phyloP scores from a whole-genome alignment of 2,329 filamentous ascomycete genomes.

The Colletotrichum abscissum region DNA sequence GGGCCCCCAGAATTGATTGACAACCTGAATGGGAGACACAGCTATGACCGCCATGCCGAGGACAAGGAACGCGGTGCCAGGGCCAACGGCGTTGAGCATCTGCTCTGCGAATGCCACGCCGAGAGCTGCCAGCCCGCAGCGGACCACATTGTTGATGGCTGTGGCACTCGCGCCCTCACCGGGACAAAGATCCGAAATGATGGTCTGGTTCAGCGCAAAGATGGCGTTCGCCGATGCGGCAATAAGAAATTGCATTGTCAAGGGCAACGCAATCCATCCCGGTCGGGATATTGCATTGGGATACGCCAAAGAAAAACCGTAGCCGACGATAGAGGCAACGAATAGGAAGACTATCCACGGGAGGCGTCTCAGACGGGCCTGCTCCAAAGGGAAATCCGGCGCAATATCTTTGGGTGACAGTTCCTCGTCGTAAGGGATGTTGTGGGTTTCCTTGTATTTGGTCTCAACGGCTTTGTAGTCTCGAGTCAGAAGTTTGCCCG shows the following conservation, averaged over 20 bases:
- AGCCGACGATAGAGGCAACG: slow-evolving; percentile 48
- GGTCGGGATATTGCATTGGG: slow-evolving; percentile 23
- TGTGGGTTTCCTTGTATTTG: slow-evolving; percentile 40
- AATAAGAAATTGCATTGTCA: slow-evolving; percentile 47
- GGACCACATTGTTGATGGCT: slow-evolving; percentile 46
- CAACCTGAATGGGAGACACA: slow-evolving; percentile 27
- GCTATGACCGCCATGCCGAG: slow-evolving; percentile 23
- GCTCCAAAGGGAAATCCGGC: slow-evolving; percentile 55
- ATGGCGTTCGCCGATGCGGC: slow-evolving; percentile 49
- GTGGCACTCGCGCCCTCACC: slow-evolving; percentile 45
- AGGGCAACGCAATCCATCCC: slow-evolving; percentile 42
- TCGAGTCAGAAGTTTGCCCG: slow-evolving; percentile 54
- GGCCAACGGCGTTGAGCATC: slow-evolving; percentile 27
- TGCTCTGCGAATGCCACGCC: slow-evolving; percentile 26
- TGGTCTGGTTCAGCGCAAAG: slow-evolving; percentile 48
- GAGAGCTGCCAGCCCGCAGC: slow-evolving; percentile 27
- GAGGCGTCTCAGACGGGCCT: slow-evolving; percentile 50
- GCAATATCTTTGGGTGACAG: slow-evolving; percentile 42
- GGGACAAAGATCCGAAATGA: slow-evolving; percentile 48
- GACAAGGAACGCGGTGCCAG: slow-evolving; percentile 20
- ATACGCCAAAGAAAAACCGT: slow-evolving; percentile 47
- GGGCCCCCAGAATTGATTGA: slow-evolving; percentile 32
- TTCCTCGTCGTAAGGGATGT: slow-evolving; percentile 38
- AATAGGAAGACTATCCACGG: slow-evolving; percentile 48
- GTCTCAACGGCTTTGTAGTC: slow-evolving; percentile 39